Base-by-base conservation (phyloP, 176 grass and related monocot genomes). In the Elymus sibiricus region DNA sequence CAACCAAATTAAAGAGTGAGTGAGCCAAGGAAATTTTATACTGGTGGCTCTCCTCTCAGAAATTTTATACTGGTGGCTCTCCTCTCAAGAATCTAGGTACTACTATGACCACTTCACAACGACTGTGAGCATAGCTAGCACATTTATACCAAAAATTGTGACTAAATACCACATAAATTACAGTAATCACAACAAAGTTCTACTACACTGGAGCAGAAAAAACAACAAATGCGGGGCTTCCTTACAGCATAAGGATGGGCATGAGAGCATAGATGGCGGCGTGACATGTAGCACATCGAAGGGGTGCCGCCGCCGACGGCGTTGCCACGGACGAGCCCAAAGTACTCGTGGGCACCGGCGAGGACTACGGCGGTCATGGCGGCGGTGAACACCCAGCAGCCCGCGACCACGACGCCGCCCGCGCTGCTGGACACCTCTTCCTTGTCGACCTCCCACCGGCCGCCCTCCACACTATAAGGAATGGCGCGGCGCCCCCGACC, bases 231-330 rank as follows among this genome's bases (percentile, higher is more conserved):
- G 40, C 1, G 44, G 86, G 46, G 88, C 10, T 12, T 59, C 64
- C 94, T 92, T 88, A 97, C 92, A 94, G 75, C 6, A 92, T 82
- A 47, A 97, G 86, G 74, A 97, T 69, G 74, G 94, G 94, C 94
- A 94, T 92, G 82, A 94, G 64, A n/a, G 90, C 82, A 79, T 92
- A 97, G 85, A 97, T 97, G 27, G 72, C 82, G 3, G 90, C 92
- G 90, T 37, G 94, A 94, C 7, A 97, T 83, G 77, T 94, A 94
- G 79, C 94, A 83, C 59, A 92, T 92, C 6, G 94, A 90, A 31
- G 94, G 90, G 14, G 85, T 79, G 11, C 82, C 87, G 4, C 85
- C 87, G 12, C 84, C 69, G 1, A 71, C 79, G 15, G 91, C 87
- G 9, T 82, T 84, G 70, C 91, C 87, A 10, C 91, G 83, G 21